Evolutionary conservation across 768 basidiomycete species (phyloP).

Genomic region (Pleurotus ostreatus): DNA sequence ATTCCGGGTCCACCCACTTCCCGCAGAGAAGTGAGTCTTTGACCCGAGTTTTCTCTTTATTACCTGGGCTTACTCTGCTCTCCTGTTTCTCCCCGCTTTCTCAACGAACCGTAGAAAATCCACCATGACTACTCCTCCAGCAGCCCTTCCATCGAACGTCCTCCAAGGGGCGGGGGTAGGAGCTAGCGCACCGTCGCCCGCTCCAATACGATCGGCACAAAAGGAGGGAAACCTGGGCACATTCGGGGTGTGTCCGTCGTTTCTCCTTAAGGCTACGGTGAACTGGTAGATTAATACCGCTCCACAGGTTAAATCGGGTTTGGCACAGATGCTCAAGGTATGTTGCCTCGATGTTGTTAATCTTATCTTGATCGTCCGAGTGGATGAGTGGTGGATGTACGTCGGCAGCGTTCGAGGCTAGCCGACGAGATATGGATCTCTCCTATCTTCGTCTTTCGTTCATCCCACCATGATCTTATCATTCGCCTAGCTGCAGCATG

Average conservation of each 20-base stretch:
- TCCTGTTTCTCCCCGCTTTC: too few species aligned
- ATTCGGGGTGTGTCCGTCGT: constrained; percentile 50
- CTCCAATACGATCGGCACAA: constrained; percentile 50
- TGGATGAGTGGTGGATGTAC: not conserved
- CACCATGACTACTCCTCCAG: too few species aligned
- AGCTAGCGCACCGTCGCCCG: constrained; percentile 32
- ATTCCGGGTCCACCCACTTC: too few species aligned
- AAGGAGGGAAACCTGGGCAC: constrained; percentile 63
- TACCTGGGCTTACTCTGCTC: too few species aligned
- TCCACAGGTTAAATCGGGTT: constrained; percentile 80
- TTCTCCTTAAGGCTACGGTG: too few species aligned
- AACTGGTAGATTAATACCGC: not conserved
- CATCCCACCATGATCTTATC: constrained; percentile 5
- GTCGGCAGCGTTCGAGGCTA: too few species aligned
- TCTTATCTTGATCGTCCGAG: not conserved
- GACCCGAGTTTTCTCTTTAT: too few species aligned
- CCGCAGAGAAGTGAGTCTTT: too few species aligned
- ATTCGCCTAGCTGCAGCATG: constrained; percentile 6
- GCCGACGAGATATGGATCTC: too few species aligned
- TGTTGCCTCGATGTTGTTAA: not conserved
- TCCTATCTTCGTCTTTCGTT: constrained; percentile 5
- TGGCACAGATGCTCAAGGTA: constrained; percentile 97
- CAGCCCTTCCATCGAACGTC: too few species aligned
- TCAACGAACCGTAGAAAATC: too few species aligned
- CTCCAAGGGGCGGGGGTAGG: not conserved